phyloP scores from a whole-genome alignment of 1,284 basidiomycete species.

The Mycosarcoma mackinlayi region DNA sequence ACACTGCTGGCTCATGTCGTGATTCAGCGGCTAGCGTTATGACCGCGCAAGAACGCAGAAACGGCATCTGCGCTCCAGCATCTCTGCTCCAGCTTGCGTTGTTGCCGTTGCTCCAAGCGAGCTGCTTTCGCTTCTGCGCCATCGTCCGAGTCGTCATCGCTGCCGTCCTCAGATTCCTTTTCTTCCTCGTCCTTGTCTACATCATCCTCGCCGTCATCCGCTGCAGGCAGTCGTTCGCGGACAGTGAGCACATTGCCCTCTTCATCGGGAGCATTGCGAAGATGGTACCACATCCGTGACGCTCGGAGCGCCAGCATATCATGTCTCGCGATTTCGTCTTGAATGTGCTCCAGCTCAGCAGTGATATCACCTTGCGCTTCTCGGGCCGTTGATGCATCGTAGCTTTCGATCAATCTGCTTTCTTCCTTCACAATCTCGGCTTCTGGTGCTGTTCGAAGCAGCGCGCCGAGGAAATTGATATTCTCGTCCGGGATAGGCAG shows the following conservation, averaged over 20 bases:
- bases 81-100: constrained; percentile 20
- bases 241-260: constrained; percentile 56
- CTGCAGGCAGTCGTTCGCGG: constrained; percentile 37
- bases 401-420: constrained; percentile 33
- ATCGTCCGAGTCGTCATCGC: constrained; percentile 40
- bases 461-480: constrained; percentile 57
- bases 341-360: constrained; percentile 26
- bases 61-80: constrained; percentile 39
- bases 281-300: constrained; percentile 55
- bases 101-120: constrained; percentile 20
- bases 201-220: constrained; percentile 34
- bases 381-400: constrained; percentile 21
- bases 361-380: constrained; percentile 9
- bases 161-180: constrained; percentile 14
- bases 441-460: constrained; percentile 59
- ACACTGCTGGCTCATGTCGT: not conserved
- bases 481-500: constrained; percentile 54
- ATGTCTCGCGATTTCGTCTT: constrained; percentile 45
- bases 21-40: constrained; percentile 8
- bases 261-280: constrained; percentile 51
- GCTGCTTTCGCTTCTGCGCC: constrained; percentile 11
- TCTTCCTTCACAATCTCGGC: constrained; percentile 47
- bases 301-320: constrained; percentile 47
- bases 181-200: constrained; percentile 38
- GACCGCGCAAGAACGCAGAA: constrained; percentile 36